A percentile compares a stretch with the other conserved stretches of the same genome.
Evolutionary conservation across 106 monocot genomes (phyloP).

Genomic region (Dioscorea zingiberensis): DNA sequence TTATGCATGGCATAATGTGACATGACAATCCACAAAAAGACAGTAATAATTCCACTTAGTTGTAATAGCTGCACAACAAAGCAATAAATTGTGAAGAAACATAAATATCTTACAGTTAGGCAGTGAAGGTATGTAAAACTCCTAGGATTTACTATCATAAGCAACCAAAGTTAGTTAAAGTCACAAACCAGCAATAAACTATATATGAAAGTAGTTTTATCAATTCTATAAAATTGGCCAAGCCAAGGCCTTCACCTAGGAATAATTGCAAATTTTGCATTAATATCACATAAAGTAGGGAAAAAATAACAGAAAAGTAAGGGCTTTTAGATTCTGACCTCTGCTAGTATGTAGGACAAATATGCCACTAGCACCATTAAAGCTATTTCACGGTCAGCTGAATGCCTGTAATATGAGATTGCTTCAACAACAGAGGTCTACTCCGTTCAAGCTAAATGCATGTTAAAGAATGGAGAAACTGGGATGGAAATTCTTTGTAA

Average conservation of each 20-base stretch:
- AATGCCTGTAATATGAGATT: constrained; percentile 49
- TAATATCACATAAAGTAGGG: background rate
- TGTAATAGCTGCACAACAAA: constrained; percentile 44
- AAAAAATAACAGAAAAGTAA: background rate
- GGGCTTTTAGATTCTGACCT: constrained; percentile 36
- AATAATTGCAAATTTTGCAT: too few species aligned
- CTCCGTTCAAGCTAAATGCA: background rate
- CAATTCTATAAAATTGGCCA: too few species aligned
- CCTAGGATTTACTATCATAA: too few species aligned
- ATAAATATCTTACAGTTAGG: background rate
- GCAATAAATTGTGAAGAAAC: background rate
- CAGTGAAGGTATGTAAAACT: too few species aligned
- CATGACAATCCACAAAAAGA: constrained; percentile 92
- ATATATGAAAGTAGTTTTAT: too few species aligned
- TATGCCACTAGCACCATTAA: constrained; percentile 84
- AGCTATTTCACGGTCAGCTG: constrained; percentile 81
- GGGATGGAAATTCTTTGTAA: background rate
- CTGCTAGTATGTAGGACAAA: constrained; percentile 82
- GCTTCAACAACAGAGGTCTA: constrained; percentile 2
- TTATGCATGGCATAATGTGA: constrained; percentile 95
- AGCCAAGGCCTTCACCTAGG: too few species aligned
- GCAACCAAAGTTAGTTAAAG: too few species aligned
- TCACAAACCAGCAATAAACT: too few species aligned
- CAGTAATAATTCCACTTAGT: constrained; percentile 84
- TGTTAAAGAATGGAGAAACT: background rate